Evolutionary conservation across 768 basidiomycete genomes (phyloP), one percentile per base, ranked within the genome.

Genomic region (Chlorophyllum brunneum): DNA sequence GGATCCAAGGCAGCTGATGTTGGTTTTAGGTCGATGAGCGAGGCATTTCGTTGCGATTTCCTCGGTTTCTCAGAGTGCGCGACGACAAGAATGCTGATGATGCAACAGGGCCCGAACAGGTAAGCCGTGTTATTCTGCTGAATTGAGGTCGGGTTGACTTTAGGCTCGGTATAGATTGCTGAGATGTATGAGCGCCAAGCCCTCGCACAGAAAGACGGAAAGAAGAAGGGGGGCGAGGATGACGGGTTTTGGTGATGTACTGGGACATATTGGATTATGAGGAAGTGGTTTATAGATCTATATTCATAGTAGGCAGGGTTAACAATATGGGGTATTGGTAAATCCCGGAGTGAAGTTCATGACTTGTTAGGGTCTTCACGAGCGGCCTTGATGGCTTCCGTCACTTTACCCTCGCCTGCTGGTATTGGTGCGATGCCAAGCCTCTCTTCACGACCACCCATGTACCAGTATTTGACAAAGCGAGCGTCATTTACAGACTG

Each of bases 41-140:
- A 59, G 97, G 97, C 0, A 91, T 99, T 60, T 98, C 97, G 13
- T 71, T 99, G 39, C 87, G 97, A 10, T 99, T 99, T 72, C 97
- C 97, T 34, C 82, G 97, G 24, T 98, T 98, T 68, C 81, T 99
- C 58, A 83, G 87, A 39, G 72, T 94, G 45, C 81, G 97, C 57
- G 97, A 98, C 56, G 97, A 99, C 68, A 99, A 99, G 69, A 75
- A 76, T 23, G 85, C 85, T 11, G 94, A 98, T 55, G 91, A 97
- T 68, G 92, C 92, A 20, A 98, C 97, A 9, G 83, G 85, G 3
- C 85, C 93, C 5, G 95, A 98, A 63, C 92, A 95, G 80, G 92
- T 91, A 58, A 67, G 74, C 9, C 9, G 27, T 34, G n/a, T 26
- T 40, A 23, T 26, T 47, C 22, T 34, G 24, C 29, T 36, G 29